phyloP scores from a whole-genome alignment of 1,284 basidiomycete genomes.

The Vanrija sp. region DNA sequence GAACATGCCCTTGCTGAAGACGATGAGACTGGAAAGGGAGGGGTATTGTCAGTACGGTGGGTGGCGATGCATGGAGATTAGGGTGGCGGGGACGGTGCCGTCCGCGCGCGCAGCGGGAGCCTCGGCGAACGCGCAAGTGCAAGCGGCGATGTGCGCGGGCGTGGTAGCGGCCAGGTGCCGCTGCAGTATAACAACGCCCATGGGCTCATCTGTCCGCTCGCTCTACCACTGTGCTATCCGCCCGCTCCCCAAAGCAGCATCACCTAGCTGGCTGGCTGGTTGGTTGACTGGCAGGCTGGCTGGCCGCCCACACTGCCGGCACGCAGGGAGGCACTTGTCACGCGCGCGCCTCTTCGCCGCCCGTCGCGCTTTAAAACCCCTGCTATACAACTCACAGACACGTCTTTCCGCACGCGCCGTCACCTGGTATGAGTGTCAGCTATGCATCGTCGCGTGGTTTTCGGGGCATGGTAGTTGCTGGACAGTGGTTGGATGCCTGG shows the following conservation, averaged over 20 bases:
- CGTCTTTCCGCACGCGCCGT: conserved; percentile 57
- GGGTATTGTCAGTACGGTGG: not conserved
- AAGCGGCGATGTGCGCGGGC: not conserved
- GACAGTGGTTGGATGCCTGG: not conserved
- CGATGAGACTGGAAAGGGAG: conserved; percentile 47
- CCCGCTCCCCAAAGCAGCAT: too few relatives aligned
- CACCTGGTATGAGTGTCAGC: conserved; percentile 34
- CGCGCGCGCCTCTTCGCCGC: not conserved
- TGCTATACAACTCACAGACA: conserved; percentile 48
- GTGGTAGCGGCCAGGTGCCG: too few relatives aligned
- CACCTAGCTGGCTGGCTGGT: too few relatives aligned
- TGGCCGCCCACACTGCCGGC: not conserved
- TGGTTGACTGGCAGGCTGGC: not conserved
- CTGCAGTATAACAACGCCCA: too few relatives aligned
- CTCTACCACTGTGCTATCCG: too few relatives aligned
- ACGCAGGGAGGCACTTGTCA: not conserved
- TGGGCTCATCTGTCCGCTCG: too few relatives aligned
- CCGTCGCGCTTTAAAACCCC: too few relatives aligned
- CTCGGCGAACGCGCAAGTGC: not conserved
- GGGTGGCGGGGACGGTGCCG: not conserved
- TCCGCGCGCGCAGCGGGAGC: not conserved
- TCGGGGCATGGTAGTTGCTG: not conserved
- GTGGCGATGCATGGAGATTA: not conserved
- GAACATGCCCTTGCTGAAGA: conserved; percentile 77
- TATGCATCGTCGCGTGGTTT: not conserved